A percentile compares a stretch with the other conserved stretches of the same genome.
These are phyloP conservation scores for Thraustochytrium sp. DNA, from an alignment of 352 stramenopile genomes.

Conservation along the genomic window DNA sequence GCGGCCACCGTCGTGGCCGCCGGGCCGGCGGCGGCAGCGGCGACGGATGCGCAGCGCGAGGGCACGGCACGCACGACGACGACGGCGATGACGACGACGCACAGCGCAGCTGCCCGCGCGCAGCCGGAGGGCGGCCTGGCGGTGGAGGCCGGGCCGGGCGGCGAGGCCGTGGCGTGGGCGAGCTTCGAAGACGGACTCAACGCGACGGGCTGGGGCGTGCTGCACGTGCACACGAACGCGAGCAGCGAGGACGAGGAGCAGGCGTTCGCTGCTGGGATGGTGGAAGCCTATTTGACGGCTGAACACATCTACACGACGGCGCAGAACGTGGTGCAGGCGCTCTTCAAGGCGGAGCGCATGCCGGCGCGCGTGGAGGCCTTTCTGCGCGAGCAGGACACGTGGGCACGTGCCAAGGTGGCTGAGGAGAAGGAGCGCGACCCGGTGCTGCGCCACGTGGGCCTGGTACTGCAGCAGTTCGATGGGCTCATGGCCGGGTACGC, in stretches of 20 bases:
- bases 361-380: neutral
- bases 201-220: slow-evolving; percentile 17
- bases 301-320: slow-evolving; percentile 18
- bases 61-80: too few relatives aligned
- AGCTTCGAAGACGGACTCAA: slow-evolving; percentile 28
- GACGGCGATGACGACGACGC: too few relatives aligned
- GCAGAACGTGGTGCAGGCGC: neutral
- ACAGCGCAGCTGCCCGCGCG: neutral
- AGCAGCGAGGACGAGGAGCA: neutral
- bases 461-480: slow-evolving; percentile 40
- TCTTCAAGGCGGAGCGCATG: slow-evolving; percentile 4
- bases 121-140: neutral
- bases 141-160: neutral
- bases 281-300: slow-evolving; percentile 9
- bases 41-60: too few relatives aligned
- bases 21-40: too few relatives aligned
- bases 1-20: too few relatives aligned
- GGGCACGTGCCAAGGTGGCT: slow-evolving; percentile 4
- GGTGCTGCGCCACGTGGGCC: slow-evolving; percentile 1
- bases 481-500: slow-evolving; percentile 43
- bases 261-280: slow-evolving; percentile 6
- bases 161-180: neutral
- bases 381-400: slow-evolving; percentile 32
- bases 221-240: neutral
- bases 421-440: neutral